Evolutionary conservation across 805 yeast species (phyloP).

Genomic region (Metschnikowia arizonensis): DNA sequence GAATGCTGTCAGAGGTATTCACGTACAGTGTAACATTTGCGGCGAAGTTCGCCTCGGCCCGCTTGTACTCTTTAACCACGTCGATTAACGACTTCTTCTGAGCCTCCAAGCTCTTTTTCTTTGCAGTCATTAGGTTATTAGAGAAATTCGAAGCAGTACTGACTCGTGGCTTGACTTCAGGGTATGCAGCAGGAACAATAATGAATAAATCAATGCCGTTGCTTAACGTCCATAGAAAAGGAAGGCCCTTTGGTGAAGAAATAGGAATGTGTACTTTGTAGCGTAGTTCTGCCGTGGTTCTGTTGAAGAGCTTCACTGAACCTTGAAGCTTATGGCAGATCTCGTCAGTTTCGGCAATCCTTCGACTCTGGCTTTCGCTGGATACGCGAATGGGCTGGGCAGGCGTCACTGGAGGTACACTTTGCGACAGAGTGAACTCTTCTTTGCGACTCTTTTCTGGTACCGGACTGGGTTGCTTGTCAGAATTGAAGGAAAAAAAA

Average conservation of each 20-base stretch:
- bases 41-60: constrained; percentile 27
- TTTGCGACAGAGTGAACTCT: constrained; percentile 1
- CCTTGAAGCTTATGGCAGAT: constrained; percentile 26
- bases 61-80: constrained; percentile 24
- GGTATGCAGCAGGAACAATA: constrained; percentile 32
- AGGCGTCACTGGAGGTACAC: not conserved
- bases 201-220: constrained; percentile 30
- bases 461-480: not conserved
- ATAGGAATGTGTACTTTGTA: constrained; percentile 34
- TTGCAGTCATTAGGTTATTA: constrained; percentile 26
- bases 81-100: constrained; percentile 15
- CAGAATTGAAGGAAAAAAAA: constrained; percentile 40
- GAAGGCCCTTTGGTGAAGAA: constrained; percentile 15
- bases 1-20: constrained; percentile 16
- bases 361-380: not conserved
- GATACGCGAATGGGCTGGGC: not conserved
- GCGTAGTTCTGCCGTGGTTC: constrained; percentile 22
- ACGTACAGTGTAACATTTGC: constrained; percentile 22
- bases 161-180: constrained; percentile 22
- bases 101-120: constrained; percentile 14
- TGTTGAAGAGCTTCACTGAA: constrained; percentile 26
- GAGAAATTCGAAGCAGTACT: constrained; percentile 30
- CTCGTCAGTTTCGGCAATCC: constrained; percentile 19
- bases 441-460: not conserved
- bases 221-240: constrained; percentile 27